Evolutionary conservation across 345 rosid species (phyloP).

Genomic region (Rubroshorea leprosula): DNA sequence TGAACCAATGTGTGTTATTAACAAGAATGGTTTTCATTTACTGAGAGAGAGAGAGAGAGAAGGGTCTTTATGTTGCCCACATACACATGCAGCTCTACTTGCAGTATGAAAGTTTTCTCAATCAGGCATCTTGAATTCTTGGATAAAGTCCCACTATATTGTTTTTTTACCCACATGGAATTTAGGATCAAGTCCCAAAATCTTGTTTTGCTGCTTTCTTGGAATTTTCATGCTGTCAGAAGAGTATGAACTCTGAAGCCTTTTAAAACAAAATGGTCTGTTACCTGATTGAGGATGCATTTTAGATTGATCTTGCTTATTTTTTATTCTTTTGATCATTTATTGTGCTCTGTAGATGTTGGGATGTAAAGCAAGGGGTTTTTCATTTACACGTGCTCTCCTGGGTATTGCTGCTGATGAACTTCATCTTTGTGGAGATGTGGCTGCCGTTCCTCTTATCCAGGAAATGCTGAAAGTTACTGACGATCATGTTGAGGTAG

Average conservation of each 20-base stretch:
- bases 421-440: constrained; percentile 93
- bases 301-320: background rate
- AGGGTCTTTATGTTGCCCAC: too few relatives aligned
- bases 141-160: too few relatives aligned
- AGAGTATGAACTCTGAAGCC: background rate
- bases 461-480: constrained; percentile 72
- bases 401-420: constrained; percentile 81
- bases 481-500: constrained; percentile 73
- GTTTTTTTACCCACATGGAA: too few relatives aligned
- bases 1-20: too few relatives aligned
- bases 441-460: constrained; percentile 80
- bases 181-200: background rate
- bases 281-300: background rate
- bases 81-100: too few relatives aligned
- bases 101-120: too few relatives aligned
- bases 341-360: constrained; percentile 51
- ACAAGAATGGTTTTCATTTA: too few relatives aligned
- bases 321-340: background rate
- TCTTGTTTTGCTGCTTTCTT: background rate
- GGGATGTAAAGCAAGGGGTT: constrained; percentile 77
- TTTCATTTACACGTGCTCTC: constrained; percentile 86
- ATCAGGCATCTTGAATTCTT: too few relatives aligned
- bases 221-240: background rate
- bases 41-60: too few relatives aligned
- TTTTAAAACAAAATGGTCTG: background rate